phyloP scores from a whole-genome alignment of 345 rosid genomes.

The Pistacia atlantica region DNA sequence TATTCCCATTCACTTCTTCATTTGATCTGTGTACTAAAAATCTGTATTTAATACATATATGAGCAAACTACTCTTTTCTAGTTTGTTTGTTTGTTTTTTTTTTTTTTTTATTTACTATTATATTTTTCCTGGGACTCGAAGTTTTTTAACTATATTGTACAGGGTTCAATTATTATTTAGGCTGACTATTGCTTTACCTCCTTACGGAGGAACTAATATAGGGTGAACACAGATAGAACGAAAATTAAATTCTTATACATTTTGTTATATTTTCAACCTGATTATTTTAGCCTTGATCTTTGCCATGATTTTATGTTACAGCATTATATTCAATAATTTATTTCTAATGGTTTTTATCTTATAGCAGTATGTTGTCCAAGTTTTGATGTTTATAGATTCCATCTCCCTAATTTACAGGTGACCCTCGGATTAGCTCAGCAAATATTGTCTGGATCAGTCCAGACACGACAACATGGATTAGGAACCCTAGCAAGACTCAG shows the following conservation, averaged over 20 bases:
- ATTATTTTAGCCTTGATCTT: background rate
- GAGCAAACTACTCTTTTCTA: background rate
- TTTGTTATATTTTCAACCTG: background rate
- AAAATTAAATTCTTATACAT: too few species aligned
- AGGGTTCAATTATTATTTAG: background rate
- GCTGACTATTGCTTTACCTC: background rate
- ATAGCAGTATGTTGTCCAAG: background rate
- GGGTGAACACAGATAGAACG: background rate
- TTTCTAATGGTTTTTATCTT: background rate
- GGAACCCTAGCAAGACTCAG: constrained; percentile 47
- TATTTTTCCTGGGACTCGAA: too few species aligned
- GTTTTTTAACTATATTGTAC: too few species aligned
- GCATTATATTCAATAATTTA: background rate
- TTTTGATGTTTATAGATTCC: constrained; percentile 14
- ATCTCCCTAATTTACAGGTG: constrained; percentile 58
- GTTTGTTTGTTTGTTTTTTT: too few species aligned
- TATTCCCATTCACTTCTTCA: background rate
- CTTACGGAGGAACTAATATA: background rate
- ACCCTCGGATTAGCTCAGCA: constrained; percentile 71
- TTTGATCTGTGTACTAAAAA: background rate
- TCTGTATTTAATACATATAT: background rate
- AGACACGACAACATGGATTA: constrained; percentile 69
- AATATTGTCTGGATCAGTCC: constrained; percentile 79
- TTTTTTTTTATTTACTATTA: background rate
- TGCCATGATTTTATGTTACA: background rate